Conservation (phyloP, 2,329 filamentous ascomycete genomes). For the Aphanoascus verrucosus region DNA sequence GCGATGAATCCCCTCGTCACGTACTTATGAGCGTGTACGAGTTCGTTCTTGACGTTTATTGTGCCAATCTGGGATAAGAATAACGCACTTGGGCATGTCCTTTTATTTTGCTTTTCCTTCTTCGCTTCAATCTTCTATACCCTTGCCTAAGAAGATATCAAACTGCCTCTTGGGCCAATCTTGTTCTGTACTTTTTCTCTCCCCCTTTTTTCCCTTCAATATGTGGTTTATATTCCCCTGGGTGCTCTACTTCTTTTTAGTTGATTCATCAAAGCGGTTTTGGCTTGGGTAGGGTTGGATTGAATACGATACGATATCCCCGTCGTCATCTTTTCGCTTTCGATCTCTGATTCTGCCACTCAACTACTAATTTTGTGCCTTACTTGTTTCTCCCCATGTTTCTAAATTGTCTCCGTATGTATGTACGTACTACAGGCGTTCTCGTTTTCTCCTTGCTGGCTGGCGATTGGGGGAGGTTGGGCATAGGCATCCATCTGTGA, state of each 20-base stretch:
- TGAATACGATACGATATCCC: neutral
- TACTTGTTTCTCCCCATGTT: too few species aligned
- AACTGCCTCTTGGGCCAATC: too few species aligned
- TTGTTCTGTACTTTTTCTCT: neutral
- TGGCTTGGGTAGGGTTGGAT: neutral
- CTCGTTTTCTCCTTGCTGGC: too few species aligned
- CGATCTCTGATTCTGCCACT: too few species aligned
- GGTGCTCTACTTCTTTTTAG: neutral
- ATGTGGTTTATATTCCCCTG: constrained; percentile 3
- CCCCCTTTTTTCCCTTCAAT: neutral
- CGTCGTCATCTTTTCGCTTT: too few species aligned
- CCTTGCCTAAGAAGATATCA: neutral
- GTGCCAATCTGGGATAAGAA: constrained; percentile 1
- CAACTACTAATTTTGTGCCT: too few species aligned
- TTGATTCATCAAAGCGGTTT: neutral
- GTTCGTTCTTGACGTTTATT: neutral
- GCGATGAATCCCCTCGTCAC: neutral
- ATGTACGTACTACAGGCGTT: too few species aligned
- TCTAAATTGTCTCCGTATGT: too few species aligned
- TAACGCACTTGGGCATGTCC: neutral
- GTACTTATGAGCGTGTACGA: neutral
- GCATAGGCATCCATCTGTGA: too few species aligned
- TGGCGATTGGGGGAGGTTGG: too few species aligned
- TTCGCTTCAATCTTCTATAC: neutral
- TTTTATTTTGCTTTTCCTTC: neutral